Evolutionary conservation across 1,284 basidiomycete genomes (phyloP), one percentile per base, ranked within the genome.

Genomic region (Boletus sp.): DNA sequence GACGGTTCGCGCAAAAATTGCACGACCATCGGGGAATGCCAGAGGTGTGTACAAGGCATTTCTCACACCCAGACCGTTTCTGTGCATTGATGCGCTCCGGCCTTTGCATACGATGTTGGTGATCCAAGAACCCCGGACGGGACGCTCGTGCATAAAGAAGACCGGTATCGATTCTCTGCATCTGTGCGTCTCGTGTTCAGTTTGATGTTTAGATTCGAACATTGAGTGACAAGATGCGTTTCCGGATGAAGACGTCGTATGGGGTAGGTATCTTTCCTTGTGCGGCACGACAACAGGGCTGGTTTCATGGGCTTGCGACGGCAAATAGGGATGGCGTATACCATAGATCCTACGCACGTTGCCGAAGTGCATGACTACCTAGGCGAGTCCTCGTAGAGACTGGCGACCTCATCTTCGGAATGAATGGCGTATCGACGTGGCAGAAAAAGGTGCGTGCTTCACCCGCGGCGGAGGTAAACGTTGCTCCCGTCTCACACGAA

Each of bases 1-100:
- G 94, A 4, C 80, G 93, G 33, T 96, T 96, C 69, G 91, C 94
- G 0, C 93, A 95, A 75, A 83, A 84, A 72, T 94, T 91, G 55
- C 91, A 92, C 75, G 94, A 96, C 68, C 94, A 96, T 75, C 83
- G 91, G 27, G 92, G 91, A 23, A 93, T 91, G 2, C 88, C 86
- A 4, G 86, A 92, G 80, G 91, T 90, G 56, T 51, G 74, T 51
- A 19, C 21, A 1, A 10, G 13, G 23, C 13, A 14, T 14, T 44
- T n/a, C n/a, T n/a, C n/a, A n/a, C 23, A 23, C 25, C 21, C 35
- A 35, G 35, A 35, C 6, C 35, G 35, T 7, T 43, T 23, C 40
- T 21, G 40, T 21, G 38, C 27, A 23, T 40, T 56, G 51, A 38
- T 3, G 21, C 21, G 16, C 35, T 7, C 40, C 11, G 21, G 40